These are phyloP conservation scores for Hypoxylon sp. DNA, from an alignment of 2,329 filamentous ascomycete genomes.

Conservation along the genomic window DNA sequence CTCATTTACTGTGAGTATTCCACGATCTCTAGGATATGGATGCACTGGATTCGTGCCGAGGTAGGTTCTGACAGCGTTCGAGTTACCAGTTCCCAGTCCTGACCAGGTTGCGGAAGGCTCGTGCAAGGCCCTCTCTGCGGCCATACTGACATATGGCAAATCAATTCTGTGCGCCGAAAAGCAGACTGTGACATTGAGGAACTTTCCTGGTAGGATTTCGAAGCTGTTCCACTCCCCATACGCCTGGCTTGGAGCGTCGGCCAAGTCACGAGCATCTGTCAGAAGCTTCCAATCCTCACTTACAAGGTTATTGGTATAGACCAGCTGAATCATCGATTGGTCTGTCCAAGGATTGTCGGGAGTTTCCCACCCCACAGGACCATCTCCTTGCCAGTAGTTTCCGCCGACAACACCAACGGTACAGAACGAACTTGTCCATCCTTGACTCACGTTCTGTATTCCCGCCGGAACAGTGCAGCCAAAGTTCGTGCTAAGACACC, in stretches of 20 bases:
- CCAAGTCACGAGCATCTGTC: too few species aligned
- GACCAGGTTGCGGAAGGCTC: conserved; percentile 6
- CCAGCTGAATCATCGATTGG: too few species aligned
- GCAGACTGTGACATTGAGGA: conserved; percentile 27
- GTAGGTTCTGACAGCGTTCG: neutral
- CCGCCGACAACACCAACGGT: neutral
- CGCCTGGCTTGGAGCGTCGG: neutral
- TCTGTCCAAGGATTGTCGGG: too few species aligned
- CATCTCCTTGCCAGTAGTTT: neutral
- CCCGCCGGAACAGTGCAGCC: neutral
- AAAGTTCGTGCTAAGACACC: neutral
- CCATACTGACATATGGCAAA: conserved; percentile 16
- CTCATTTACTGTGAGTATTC: neutral
- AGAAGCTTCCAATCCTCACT: too few species aligned
- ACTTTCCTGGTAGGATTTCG: neutral
- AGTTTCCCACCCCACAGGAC: neutral
- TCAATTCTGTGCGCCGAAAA: conserved; percentile 16
- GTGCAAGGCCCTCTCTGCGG: neutral
- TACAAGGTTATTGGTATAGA: too few species aligned
- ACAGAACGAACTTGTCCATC: neutral
- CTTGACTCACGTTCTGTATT: neutral
- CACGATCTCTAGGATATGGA: neutral
- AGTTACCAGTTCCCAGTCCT: neutral
- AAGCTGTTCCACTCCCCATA: conserved; percentile 28
- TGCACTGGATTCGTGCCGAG: neutral